These are phyloP conservation scores for Opeltia flavorubescens DNA, from an alignment of 495 filamentous ascomycete species.

Conservation along the genomic window DNA sequence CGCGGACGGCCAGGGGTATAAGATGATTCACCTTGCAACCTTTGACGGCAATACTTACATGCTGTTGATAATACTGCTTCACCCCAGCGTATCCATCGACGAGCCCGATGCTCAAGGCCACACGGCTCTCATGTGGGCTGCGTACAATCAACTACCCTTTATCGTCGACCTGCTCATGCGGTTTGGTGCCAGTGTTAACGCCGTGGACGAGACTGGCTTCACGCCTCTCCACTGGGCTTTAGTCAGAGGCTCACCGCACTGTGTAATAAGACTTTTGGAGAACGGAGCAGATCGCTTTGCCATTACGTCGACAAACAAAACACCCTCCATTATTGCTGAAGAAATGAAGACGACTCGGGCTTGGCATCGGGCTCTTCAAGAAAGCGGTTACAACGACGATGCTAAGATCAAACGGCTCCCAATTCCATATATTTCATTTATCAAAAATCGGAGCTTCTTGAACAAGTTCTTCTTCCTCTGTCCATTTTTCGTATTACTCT, in stretches of 20 bases:
- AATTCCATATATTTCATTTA: conserved; percentile 31
- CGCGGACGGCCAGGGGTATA: conserved; percentile 87
- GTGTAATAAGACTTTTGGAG: conserved; percentile 83
- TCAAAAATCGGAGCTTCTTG: conserved; percentile 67
- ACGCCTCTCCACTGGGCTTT: conserved; percentile 93
- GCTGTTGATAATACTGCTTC: conserved; percentile 70
- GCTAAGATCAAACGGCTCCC: conserved; percentile 49
- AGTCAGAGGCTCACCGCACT: conserved; percentile 74
- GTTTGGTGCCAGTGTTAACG: conserved; percentile 90
- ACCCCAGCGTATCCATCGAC: conserved; percentile 89
- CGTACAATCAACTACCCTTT: conserved; percentile 85
- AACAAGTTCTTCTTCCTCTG: conserved; percentile 83
- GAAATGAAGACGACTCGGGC: conserved; percentile 77
- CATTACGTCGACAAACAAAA: conserved; percentile 75
- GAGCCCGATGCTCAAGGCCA: conserved; percentile 77
- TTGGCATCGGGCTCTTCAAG: conserved; percentile 73
- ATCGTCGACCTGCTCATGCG: conserved; percentile 87
- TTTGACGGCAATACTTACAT: conserved; percentile 88
- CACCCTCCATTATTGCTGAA: conserved; percentile 64
- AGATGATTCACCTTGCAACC: conserved; percentile 89
- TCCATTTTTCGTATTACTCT: conserved; percentile 64
- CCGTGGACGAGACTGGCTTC: conserved; percentile 78
- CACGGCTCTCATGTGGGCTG: conserved; percentile 94
- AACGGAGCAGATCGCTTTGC: conserved; percentile 88
- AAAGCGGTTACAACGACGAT: conserved; percentile 71